Conservation (phyloP, 2,329 filamentous ascomycete species). For the Pseudogymnoascus destructans region DNA sequence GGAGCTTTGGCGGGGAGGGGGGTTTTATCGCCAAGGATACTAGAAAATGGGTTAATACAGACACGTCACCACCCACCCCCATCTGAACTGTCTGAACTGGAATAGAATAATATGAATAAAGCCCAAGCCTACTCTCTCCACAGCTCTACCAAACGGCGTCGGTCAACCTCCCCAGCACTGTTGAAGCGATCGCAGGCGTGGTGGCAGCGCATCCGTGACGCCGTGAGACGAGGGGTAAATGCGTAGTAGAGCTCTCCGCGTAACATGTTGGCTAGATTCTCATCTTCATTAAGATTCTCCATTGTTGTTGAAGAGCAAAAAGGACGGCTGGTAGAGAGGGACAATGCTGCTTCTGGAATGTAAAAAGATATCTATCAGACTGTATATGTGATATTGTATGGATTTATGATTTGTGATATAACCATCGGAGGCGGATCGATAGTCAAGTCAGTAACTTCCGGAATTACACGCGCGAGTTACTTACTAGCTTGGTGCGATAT, state of each 20-base stretch:
- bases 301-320: not conserved
- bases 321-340: not conserved
- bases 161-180: slow-evolving; percentile 42
- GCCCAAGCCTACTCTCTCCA: slow-evolving; percentile 52
- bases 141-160: slow-evolving; percentile 50
- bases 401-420: not conserved
- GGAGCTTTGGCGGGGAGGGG: slow-evolving; percentile 47
- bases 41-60: slow-evolving; percentile 25
- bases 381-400: not conserved
- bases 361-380: not conserved
- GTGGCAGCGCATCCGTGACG: slow-evolving; percentile 48
- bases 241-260: slow-evolving; percentile 61
- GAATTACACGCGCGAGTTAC: not conserved
- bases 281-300: slow-evolving; percentile 28
- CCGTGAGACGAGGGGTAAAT: slow-evolving; percentile 55
- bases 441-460: not conserved
- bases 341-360: not conserved
- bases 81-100: not conserved
- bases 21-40: slow-evolving; percentile 47
- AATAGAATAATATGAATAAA: not conserved
- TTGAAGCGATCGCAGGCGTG: slow-evolving; percentile 53
- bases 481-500: not conserved
- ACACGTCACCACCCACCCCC: not conserved
- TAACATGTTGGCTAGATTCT: slow-evolving; percentile 44
- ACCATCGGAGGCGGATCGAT: not conserved